Percentiles rank a stretch among this genome's conserved stretches.
Evolutionary conservation across 352 stramenopile species (phyloP).

Genomic region (Phytophthora citricola): DNA sequence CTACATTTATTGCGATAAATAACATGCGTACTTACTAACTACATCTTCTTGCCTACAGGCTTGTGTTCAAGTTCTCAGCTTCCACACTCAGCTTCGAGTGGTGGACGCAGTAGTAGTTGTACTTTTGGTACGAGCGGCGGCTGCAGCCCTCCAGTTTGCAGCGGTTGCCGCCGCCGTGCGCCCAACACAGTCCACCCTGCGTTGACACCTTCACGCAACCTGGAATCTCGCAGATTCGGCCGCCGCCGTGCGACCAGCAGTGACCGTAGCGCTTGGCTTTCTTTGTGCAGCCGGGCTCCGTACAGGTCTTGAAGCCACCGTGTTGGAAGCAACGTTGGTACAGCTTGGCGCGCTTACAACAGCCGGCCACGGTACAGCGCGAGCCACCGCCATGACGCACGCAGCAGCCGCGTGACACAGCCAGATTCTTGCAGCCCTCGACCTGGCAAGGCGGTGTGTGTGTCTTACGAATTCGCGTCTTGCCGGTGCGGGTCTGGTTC

Average conservation of each 20-base stretch:
- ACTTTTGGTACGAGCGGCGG: conserved; percentile 68
- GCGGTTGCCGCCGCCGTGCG: conserved; percentile 68
- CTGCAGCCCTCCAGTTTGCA: conserved; percentile 63
- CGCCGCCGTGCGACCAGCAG: conserved; percentile 75
- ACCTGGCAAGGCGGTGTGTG: conserved; percentile 66
- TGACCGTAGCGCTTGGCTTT: conserved; percentile 75
- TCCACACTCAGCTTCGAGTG: conserved; percentile 25
- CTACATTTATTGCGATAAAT: conserved; percentile 17
- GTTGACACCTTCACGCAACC: conserved; percentile 67
- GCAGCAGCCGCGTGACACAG: conserved; percentile 56
- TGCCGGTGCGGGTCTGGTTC: conserved; percentile 6
- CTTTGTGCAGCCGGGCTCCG: conserved; percentile 57
- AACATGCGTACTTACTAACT: conserved; percentile 1
- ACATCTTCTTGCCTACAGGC: conserved; percentile 7
- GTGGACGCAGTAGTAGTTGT: conserved; percentile 67
- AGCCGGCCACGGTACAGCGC: conserved; percentile 42
- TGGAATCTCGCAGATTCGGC: conserved; percentile 60
- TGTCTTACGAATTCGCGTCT: conserved; percentile 38
- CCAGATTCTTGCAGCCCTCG: conserved; percentile 65
- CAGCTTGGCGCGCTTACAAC: conserved; percentile 58
- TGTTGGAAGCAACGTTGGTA: conserved; percentile 75
- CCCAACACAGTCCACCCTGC: conserved; percentile 67
- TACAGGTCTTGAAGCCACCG: conserved; percentile 70
- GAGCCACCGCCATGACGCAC: conserved; percentile 61
- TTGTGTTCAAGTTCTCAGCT: conserved; percentile 2